phyloP scores from a whole-genome alignment of 371 early-diverging fungal species.

The Encephalitozoon cuniculi region DNA sequence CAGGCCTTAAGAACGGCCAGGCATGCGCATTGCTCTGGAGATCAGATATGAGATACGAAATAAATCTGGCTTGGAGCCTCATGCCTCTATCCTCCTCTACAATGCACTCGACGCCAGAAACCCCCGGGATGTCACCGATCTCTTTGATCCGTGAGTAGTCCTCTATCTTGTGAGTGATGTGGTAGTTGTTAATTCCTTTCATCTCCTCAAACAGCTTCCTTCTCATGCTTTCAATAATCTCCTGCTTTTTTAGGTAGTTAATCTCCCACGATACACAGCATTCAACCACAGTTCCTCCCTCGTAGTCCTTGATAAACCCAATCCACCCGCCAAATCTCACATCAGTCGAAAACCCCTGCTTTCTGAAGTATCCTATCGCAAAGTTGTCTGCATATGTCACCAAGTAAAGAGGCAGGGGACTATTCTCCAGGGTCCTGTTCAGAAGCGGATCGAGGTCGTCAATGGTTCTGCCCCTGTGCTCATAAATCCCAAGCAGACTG shows the following conservation, averaged over 20 bases:
- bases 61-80: conserved; percentile 62
- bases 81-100: conserved; percentile 13
- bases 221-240: conserved; percentile 38
- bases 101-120: neutral
- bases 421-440: neutral
- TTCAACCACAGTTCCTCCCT: conserved; percentile 91
- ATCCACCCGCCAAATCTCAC: conserved; percentile 88
- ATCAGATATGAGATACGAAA: conserved; percentile 68
- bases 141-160: conserved; percentile 13
- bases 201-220: conserved; percentile 41
- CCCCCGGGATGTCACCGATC: conserved; percentile 1
- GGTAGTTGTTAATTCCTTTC: conserved; percentile 32
- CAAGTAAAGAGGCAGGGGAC: conserved; percentile 67
- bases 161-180: neutral
- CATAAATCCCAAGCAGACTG: neutral
- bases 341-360: conserved; percentile 92
- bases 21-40: conserved; percentile 69
- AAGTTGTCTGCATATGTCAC: conserved; percentile 98
- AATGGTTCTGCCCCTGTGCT: neutral
- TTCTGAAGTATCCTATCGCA: conserved; percentile 96
- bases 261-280: conserved; percentile 56
- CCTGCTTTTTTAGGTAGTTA: conserved; percentile 53
- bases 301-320: conserved; percentile 98
- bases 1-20: conserved; percentile 95
- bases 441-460: neutral